Evolutionary conservation across 202 grass and related monocot species (phyloP).

Genomic region (Panicum virgatum): DNA sequence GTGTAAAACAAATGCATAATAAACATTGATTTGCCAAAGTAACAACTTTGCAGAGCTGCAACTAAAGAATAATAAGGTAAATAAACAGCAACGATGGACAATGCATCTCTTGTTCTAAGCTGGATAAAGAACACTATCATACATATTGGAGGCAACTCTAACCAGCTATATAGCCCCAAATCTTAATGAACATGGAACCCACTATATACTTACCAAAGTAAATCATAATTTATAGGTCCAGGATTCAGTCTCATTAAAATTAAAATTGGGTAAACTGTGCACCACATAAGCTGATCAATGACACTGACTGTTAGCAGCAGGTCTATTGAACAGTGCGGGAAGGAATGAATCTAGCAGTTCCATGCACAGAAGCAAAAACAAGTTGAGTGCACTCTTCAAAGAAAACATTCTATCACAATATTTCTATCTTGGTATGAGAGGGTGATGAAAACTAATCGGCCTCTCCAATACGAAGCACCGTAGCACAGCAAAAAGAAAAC

Average conservation of each 20-base stretch:
- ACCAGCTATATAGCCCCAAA: neutral
- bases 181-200: neutral
- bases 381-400: neutral
- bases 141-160: constrained; percentile 5
- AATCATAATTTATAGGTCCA: neutral
- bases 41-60: constrained; percentile 1
- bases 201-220: neutral
- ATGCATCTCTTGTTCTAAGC: constrained; percentile 21
- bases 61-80: constrained; percentile 21
- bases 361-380: constrained; percentile 4
- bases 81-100: neutral
- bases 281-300: constrained; percentile 16
- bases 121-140: constrained; percentile 9
- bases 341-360: constrained; percentile 25
- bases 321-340: constrained; percentile 8
- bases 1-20: constrained; percentile 8
- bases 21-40: constrained; percentile 19
- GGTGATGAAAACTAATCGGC: constrained; percentile 3
- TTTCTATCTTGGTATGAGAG: neutral
- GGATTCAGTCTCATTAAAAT: neutral
- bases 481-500: constrained; percentile 32
- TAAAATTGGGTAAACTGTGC: neutral
- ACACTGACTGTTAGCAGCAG: neutral
- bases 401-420: constrained; percentile 13
- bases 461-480: constrained; percentile 1